A percentile compares a stretch with the other conserved stretches of the same genome.
phyloP scores from a whole-genome alignment of 2,329 filamentous ascomycete species.

The Aspergillus candidus region DNA sequence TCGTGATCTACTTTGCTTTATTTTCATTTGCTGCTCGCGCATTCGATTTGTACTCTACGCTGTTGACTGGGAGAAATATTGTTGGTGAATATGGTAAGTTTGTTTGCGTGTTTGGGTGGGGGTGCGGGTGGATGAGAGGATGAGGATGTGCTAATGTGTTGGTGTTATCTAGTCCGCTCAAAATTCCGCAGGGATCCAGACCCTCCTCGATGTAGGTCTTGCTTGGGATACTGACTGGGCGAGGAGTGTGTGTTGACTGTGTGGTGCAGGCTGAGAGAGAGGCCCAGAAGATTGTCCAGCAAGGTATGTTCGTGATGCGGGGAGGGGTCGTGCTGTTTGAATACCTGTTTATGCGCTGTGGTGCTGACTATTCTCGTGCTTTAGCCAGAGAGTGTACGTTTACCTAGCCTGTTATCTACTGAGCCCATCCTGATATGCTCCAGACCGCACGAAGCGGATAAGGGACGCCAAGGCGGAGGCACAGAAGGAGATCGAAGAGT shows the following conservation, averaged over 20 bases:
- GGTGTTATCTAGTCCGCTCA: conserved; percentile 69
- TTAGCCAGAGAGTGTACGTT: conserved; percentile 78
- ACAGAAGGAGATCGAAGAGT: conserved; percentile 95
- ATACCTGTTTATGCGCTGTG: too few species aligned
- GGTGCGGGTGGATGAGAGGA: conserved; percentile 3
- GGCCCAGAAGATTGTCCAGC: conserved; percentile 97
- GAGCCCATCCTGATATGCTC: conserved; percentile 4
- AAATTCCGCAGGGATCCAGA: conserved; percentile 97
- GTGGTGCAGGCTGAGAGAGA: conserved; percentile 78
- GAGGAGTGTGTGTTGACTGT: conserved; percentile 8
- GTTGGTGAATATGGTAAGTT: conserved; percentile 25
- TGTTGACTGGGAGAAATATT: conserved; percentile 6
- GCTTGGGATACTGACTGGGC: neutral
- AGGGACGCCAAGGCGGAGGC: conserved; percentile 94
- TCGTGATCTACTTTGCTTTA: conserved; percentile 7
- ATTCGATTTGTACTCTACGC: conserved; percentile 4
- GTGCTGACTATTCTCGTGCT: conserved; percentile 10
- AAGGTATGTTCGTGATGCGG: conserved; percentile 55
- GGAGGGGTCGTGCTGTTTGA: neutral
- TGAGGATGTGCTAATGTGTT: conserved; percentile 9
- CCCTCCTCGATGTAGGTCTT: conserved; percentile 83
- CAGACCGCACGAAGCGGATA: conserved; percentile 92
- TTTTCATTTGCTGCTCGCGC: conserved; percentile 9
- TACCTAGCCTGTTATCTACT: conserved; percentile 5
- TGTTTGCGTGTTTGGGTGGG: conserved; percentile 2